phyloP scores from a whole-genome alignment of 495 filamentous ascomycete genomes.

The Penicillium egyptiacum region DNA sequence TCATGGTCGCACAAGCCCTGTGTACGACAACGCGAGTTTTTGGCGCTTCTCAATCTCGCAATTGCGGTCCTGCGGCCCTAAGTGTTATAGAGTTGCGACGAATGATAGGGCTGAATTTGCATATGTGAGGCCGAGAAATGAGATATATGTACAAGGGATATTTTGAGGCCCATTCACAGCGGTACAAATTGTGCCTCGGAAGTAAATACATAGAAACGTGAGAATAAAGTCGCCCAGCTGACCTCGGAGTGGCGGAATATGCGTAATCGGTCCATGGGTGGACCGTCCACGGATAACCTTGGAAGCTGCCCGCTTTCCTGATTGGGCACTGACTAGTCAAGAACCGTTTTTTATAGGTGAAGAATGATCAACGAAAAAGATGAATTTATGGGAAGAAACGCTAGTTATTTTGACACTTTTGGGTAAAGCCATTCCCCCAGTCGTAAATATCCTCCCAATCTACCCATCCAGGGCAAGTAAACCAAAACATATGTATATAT shows the following conservation, averaged over 20 bases:
- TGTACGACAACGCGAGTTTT: constrained; percentile 4
- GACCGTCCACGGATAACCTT: neutral
- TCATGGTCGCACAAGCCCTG: constrained; percentile 19
- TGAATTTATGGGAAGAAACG: constrained; percentile 10
- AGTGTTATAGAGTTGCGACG: constrained; percentile 14
- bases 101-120: constrained; percentile 1
- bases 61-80: constrained; percentile 15
- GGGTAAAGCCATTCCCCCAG: constrained; percentile 14
- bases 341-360: neutral
- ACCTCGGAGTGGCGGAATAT: constrained; percentile 5
- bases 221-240: constrained; percentile 2
- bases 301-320: neutral
- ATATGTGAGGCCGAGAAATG: neutral
- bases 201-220: neutral
- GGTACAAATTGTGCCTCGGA: neutral
- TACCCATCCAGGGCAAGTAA: constrained; percentile 30
- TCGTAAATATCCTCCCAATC: constrained; percentile 20
- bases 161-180: constrained; percentile 4
- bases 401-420: constrained; percentile 16
- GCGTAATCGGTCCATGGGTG: neutral
- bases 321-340: neutral
- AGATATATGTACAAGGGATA: neutral
- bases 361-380: neutral
- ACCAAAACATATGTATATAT: constrained; percentile 36
- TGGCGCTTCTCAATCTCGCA: constrained; percentile 5